Conservation (phyloP, 805 yeast species). For the Alloascoidea hylecoeti region DNA sequence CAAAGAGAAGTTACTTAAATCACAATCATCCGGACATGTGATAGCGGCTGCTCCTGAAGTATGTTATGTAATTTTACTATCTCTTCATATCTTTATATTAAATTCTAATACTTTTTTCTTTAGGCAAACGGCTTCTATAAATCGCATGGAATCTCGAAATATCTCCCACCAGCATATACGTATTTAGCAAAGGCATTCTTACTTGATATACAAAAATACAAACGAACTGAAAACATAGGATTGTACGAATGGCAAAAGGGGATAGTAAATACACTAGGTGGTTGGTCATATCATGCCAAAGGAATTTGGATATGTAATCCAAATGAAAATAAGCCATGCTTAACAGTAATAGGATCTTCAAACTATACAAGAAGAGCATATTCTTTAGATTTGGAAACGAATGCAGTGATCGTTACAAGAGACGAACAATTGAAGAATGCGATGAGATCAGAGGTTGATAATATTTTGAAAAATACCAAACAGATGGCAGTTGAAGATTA, state of each 20-base stretch:
- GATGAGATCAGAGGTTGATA: constrained; percentile 50
- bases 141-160: constrained; percentile 68
- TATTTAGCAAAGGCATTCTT: constrained; percentile 61
- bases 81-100: too few species aligned
- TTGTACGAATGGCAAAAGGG: constrained; percentile 85
- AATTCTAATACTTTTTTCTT: too few species aligned
- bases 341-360: constrained; percentile 83
- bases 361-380: constrained; percentile 89
- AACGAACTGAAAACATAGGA: constrained; percentile 30
- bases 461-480: constrained; percentile 38
- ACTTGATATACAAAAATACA: constrained; percentile 27
- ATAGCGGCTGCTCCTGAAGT: constrained; percentile 79
- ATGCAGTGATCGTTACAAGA: constrained; percentile 64
- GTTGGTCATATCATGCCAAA: constrained; percentile 98
- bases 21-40: constrained; percentile 50
- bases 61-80: too few species aligned
- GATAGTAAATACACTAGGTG: constrained; percentile 60
- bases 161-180: constrained; percentile 78
- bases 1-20: constrained; percentile 37
- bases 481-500: constrained; percentile 48
- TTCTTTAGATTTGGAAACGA: constrained; percentile 75
- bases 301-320: constrained; percentile 77
- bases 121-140: constrained; percentile 82
- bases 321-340: constrained; percentile 40
- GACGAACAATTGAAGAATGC: constrained; percentile 40